phyloP scores from a whole-genome alignment of 78 protist species.

The Dictyostelium capitatum region DNA sequence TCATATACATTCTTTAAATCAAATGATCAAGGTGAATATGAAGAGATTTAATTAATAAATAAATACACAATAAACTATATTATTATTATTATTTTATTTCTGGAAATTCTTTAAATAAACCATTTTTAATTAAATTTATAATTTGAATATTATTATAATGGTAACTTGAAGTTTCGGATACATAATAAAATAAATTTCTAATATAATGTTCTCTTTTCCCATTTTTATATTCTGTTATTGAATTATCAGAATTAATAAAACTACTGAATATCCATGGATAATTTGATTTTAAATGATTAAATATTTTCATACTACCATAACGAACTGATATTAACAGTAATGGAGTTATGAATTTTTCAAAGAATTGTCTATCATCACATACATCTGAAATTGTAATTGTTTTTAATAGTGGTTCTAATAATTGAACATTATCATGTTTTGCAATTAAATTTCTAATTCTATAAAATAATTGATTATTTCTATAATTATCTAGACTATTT shows the following conservation, averaged over 20 bases:
- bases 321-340: neutral
- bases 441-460: neutral
- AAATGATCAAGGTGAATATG: slow-evolving; percentile 78
- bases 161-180: no score
- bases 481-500: no score
- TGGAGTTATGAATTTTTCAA: neutral
- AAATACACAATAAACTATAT: neutral
- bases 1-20: slow-evolving; percentile 91
- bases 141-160: no score
- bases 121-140: no score
- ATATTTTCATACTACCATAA: neutral
- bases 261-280: neutral
- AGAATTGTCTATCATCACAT: neutral
- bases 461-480: neutral
- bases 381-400: neutral
- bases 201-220: no score
- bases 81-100: no score
- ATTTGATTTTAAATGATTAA: neutral
- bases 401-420: neutral
- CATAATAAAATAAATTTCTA: no score
- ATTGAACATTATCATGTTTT: neutral
- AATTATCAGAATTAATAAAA: no score
- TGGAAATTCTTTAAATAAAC: no score
- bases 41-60: slow-evolving; percentile 61
- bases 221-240: no score